phyloP scores from a whole-genome alignment of 768 basidiomycete genomes.

The Auricularia cornea region DNA sequence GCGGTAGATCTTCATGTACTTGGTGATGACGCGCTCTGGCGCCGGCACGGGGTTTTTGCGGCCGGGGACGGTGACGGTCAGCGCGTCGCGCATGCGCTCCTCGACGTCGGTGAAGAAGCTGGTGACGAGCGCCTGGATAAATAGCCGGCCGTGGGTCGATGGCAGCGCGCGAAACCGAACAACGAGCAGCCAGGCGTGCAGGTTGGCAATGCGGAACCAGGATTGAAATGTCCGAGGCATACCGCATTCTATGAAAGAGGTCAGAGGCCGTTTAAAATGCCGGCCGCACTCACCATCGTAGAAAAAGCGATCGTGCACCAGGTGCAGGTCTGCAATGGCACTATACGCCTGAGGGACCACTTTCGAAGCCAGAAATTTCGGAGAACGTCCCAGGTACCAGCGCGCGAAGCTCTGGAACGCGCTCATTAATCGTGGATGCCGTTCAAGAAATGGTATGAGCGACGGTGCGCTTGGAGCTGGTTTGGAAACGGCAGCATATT shows the following conservation, averaged over 20 bases:
- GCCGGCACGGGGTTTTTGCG: constrained; percentile 31
- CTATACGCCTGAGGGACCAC: background rate
- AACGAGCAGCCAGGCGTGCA: constrained; percentile 87
- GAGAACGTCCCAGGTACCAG: background rate
- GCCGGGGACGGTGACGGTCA: constrained; percentile 31
- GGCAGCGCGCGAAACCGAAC: constrained; percentile 83
- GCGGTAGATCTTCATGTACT: constrained; percentile 86
- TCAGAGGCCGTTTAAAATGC: no score
- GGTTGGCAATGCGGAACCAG: constrained; percentile 89
- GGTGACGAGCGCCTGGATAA: constrained; percentile 78
- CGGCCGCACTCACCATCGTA: background rate
- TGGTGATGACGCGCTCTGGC: constrained; percentile 70
- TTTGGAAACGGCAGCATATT: background rate
- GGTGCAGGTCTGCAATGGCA: background rate
- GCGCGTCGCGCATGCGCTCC: constrained; percentile 74
- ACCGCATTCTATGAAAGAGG: constrained; percentile 66
- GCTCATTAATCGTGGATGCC: background rate
- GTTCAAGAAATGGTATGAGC: background rate
- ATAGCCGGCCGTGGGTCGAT: constrained; percentile 49
- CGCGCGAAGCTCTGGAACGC: background rate
- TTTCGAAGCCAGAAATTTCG: background rate
- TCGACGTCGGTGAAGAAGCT: constrained; percentile 95
- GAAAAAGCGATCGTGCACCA: background rate
- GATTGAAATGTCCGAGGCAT: constrained; percentile 93
- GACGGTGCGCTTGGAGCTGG: background rate